Evolutionary conservation across 805 yeast species (phyloP), one percentile per base, ranked within the genome.

Genomic region (Torulaspora microellipsoides): DNA sequence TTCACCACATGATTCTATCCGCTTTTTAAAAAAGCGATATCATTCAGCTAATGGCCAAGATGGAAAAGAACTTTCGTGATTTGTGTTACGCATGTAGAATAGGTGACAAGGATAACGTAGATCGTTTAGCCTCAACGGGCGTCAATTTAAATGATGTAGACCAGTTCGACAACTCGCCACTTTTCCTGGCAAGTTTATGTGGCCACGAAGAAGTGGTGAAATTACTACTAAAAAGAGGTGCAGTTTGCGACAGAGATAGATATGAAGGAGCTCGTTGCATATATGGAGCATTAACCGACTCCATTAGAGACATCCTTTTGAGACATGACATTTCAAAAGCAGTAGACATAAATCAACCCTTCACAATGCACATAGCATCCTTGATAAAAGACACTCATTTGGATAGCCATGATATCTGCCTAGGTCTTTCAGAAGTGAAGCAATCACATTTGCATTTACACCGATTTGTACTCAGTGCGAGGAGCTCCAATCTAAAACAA

Each of bases 171-270:
- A 80, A 83, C 56, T 75, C 89, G 2, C 93, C 95, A 1, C 67
- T 85, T 46, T 81, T 82, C 46, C 65, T 85, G 20, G 86, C 88
- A 7, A 77, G 85, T 13, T 57, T 85, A 10, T 85, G 95, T 66
- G 95, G 95, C 0, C 91, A 85, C 59, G 72, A 71, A 47, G 68
- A 66, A 1, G 71, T 85, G 4, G 93, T 85, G n/a, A 69, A 67
- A 46, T 60, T 80, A 38, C 64, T 85, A 15, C 66, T 85, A 8
- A 71, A 75, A 35, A 65, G 78, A 35, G 95, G 95, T 7, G 88
- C 93, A 0, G 71, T 79, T 7, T 84, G 91, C 60, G 90, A 83
- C 60, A 71, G 87, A 55, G 91, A 85, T 57, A 81, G 89, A n/a
- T 80, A 80, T 55, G 85, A 84, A 59, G 93, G 95, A 2, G 86